These are phyloP conservation scores for Diplosphaera chodatii DNA, from an alignment of 139 green algal species.

Conservation along the genomic window DNA sequence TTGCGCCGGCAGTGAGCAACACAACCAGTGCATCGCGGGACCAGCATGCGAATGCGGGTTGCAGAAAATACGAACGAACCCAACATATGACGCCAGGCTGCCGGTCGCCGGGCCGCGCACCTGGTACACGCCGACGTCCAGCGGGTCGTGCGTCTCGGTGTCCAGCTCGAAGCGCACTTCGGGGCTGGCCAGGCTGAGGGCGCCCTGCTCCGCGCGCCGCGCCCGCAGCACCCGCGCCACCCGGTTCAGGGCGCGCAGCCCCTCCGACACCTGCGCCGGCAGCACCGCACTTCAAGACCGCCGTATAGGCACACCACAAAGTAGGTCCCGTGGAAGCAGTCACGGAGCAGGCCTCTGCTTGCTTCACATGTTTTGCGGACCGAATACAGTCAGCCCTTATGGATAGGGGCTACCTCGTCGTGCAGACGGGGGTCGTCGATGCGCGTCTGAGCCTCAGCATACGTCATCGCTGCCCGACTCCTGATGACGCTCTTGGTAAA, in stretches of 20 bases:
- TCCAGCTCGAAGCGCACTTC: slow-evolving; percentile 96
- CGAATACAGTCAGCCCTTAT: too few species aligned
- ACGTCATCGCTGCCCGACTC: slow-evolving; percentile 80
- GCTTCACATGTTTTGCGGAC: too few species aligned
- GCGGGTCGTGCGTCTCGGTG: slow-evolving; percentile 81
- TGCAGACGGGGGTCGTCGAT: slow-evolving; percentile 79
- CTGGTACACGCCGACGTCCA: slow-evolving; percentile 94
- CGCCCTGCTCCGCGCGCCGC: slow-evolving; percentile 62
- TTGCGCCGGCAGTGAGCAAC: too few species aligned
- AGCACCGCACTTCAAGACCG: too few species aligned
- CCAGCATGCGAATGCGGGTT: neutral
- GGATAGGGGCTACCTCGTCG: slow-evolving; percentile 51
- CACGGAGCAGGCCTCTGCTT: too few species aligned
- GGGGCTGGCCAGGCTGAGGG: slow-evolving; percentile 80
- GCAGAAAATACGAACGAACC: too few species aligned
- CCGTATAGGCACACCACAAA: neutral
- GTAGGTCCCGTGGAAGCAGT: too few species aligned
- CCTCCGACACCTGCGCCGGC: slow-evolving; percentile 2
- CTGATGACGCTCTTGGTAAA: slow-evolving; percentile 87
- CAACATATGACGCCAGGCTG: too few species aligned
- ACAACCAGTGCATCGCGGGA: too few species aligned
- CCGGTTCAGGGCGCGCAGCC: slow-evolving; percentile 63
- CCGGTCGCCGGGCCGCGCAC: too few species aligned
- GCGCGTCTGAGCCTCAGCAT: slow-evolving; percentile 80
- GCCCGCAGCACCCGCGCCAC: slow-evolving; percentile 55